phyloP scores from a whole-genome alignment of 1,284 basidiomycete species.

The Melampsora americana region DNA sequence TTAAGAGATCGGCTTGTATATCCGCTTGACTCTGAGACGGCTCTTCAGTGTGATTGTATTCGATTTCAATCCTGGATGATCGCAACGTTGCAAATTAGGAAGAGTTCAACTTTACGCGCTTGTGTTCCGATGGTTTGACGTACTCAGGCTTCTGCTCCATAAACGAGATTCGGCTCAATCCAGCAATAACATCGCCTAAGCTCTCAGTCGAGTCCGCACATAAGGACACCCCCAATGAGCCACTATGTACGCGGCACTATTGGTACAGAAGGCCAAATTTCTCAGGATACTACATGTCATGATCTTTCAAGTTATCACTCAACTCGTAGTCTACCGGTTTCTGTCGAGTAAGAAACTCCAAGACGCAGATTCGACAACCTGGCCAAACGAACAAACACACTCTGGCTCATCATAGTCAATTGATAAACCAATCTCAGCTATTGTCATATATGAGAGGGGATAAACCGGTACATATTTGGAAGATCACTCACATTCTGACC shows the following conservation, averaged over 20 bases:
- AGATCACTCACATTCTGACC: neutral
- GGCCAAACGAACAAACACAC: neutral
- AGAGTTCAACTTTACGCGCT: neutral
- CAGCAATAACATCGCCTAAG: slow-evolving; percentile 46
- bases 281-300: neutral
- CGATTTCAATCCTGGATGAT: neutral
- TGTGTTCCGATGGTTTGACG: neutral
- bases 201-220: slow-evolving; percentile 57
- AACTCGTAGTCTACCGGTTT: slow-evolving; percentile 12
- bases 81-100: neutral
- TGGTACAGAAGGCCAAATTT: neutral
- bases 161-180: slow-evolving; percentile 23
- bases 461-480: neutral
- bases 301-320: neutral
- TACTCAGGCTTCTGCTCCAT: slow-evolving; percentile 3
- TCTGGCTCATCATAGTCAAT: neutral
- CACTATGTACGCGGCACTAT: slow-evolving; percentile 12
- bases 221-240: slow-evolving; percentile 50
- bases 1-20: slow-evolving; percentile 17
- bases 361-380: neutral
- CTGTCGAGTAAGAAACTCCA: neutral
- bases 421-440: slow-evolving; percentile 49
- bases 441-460: neutral
- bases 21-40: slow-evolving; percentile 7
- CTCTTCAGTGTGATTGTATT: neutral